Percentiles rank a stretch among this genome's conserved stretches.
Conservation (phyloP, 306 rosid genomes). For the Malus asiatica region DNA sequence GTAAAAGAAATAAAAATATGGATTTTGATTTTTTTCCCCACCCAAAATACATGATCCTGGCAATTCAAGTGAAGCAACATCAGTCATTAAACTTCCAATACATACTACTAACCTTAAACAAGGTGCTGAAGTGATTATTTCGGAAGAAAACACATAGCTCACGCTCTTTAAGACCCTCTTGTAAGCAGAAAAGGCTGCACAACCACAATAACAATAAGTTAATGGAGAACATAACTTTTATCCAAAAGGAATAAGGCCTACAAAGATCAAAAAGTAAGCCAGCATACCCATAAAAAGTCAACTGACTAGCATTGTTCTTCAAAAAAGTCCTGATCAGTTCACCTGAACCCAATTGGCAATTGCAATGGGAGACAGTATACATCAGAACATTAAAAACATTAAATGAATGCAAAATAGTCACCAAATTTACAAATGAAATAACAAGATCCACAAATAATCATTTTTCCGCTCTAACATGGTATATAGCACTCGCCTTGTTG, state of each 20-base stretch:
- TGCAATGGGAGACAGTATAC: conserved; percentile 8
- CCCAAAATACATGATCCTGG: background rate
- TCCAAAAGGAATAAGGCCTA: conserved; percentile 8
- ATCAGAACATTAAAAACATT: conserved; percentile 3
- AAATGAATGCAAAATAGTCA: background rate
- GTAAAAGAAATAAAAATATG: background rate
- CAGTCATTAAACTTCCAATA: conserved; percentile 12
- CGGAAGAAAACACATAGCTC: conserved; percentile 96
- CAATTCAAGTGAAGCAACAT: conserved; percentile 14
- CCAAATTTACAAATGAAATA: background rate
- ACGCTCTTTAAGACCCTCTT: conserved; percentile 89
- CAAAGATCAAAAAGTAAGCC: conserved; percentile 1
- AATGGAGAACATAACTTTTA: conserved; percentile 7
- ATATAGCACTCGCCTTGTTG: conserved; percentile 46
- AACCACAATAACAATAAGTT: conserved; percentile 12
- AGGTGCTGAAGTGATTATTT: conserved; percentile 98
- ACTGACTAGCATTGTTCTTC: conserved; percentile 87
- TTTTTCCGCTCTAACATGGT: background rate
- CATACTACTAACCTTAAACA: conserved; percentile 86
- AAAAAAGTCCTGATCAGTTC: conserved; percentile 72
- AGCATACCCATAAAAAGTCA: conserved; percentile 81
- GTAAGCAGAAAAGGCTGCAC: conserved; percentile 90
- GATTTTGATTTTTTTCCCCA: background rate
- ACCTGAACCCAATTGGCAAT: conserved; percentile 46
- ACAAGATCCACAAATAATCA: background rate